Evolutionary conservation across 2,329 filamentous ascomycete genomes (phyloP), one percentile per base, ranked within the genome.

Genomic region (Macroventuria anomochaeta): DNA sequence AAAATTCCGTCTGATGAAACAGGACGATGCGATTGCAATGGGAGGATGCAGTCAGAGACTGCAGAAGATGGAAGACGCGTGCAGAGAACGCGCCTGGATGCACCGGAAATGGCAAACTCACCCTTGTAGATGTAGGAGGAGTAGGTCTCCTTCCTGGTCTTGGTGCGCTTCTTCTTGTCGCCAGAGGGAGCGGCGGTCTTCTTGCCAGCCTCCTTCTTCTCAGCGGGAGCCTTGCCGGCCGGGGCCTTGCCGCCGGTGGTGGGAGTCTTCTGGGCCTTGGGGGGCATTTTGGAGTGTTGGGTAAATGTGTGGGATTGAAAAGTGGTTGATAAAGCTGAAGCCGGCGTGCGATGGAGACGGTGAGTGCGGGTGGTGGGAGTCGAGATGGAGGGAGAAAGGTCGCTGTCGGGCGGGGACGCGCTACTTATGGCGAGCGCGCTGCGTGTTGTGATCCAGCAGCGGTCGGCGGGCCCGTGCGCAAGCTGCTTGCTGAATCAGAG

Each of bases 171-270:
- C 91, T 99, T 99, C 92, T 97, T 97, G 73, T 97, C 95, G 64
- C 95, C 95, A 76, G 91, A 87, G 59, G 93, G 87, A 57, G 93
- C 91, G 68, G 85, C 81, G 42, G 95, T 97, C 90, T 97, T 99
- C 91, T 99, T 99, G 85, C 93, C 95, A 65, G 93, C 95, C 83
- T 97, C 93, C 89, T 97, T 97, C 90, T 97, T 97, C 88, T 97
- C 93, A 76, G 89, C 90, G 57, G 93, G 92, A 39, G 87, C 86
- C 79, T 89, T 89, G 75, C 85, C 85, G 73, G 86, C 88, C 65
- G 88, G 87, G 71, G 93, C 93, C 91, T 97, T 97, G 83, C 91
- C 86, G 83, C 90, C 93, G 76, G 85, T 88, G 81, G 83, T 85
- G 81, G 93, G 93, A 87, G 96, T 97, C 91, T 97, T 97, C 83